These are phyloP conservation scores for Podospora pseudoanserina DNA, from an alignment of 495 filamentous ascomycete species.

Conservation along the genomic window DNA sequence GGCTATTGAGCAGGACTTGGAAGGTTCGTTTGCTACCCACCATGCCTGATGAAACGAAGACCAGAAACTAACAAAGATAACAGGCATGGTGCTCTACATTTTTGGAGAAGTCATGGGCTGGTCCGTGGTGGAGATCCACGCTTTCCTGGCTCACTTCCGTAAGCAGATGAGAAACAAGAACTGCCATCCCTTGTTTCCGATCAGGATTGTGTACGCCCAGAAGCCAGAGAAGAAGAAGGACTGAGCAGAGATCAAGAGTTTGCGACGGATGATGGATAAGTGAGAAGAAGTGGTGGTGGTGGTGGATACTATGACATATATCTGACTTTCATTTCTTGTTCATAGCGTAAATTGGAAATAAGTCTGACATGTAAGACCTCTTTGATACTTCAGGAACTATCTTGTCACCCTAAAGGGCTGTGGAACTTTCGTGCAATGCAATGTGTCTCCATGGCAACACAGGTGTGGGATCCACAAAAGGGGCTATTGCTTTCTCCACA, in stretches of 20 bases:
- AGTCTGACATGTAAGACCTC: too few relatives aligned
- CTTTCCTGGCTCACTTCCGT: constrained; percentile 21
- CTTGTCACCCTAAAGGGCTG: too few relatives aligned
- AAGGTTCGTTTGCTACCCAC: neutral
- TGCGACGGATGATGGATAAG: too few relatives aligned
- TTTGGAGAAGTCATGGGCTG: constrained; percentile 33
- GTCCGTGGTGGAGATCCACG: constrained; percentile 15
- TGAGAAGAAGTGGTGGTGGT: too few relatives aligned
- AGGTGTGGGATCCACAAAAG: too few relatives aligned
- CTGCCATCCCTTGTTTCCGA: constrained; percentile 16
- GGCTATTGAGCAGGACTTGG: neutral
- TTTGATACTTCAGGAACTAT: too few relatives aligned
- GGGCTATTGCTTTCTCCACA: too few relatives aligned
- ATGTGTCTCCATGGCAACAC: too few relatives aligned
- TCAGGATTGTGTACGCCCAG: constrained; percentile 31
- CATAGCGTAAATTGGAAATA: too few relatives aligned
- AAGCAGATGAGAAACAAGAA: constrained; percentile 20
- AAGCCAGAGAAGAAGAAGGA: constrained; percentile 25
- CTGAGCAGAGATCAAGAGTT: neutral
- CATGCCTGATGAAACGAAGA: neutral
- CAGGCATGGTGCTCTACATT: constrained; percentile 34
- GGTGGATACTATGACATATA: too few relatives aligned
- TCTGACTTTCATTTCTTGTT: too few relatives aligned
- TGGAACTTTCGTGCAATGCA: too few relatives aligned
- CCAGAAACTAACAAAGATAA: neutral